Conservation (phyloP, 164 flowering plant species). For the Nymphaea thermarum region DNA sequence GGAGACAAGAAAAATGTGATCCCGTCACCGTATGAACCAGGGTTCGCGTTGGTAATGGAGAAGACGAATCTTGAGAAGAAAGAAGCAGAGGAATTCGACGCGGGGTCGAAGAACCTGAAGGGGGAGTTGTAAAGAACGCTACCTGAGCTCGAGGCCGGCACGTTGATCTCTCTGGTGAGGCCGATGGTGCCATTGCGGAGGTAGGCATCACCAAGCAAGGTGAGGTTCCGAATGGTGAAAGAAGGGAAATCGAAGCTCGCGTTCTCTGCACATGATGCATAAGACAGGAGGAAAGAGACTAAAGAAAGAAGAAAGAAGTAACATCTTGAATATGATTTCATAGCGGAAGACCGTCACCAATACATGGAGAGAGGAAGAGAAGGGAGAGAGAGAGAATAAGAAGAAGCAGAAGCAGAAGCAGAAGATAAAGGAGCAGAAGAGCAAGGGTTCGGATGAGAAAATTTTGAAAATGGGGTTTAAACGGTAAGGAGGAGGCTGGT, state of each 20-base stretch:
- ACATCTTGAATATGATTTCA: too few relatives aligned
- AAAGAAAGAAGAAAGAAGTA: slow-evolving; percentile 1
- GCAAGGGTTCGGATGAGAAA: too few relatives aligned
- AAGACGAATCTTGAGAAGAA: slow-evolving; percentile 68
- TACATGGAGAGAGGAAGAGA: too few relatives aligned
- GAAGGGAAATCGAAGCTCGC: slow-evolving; percentile 37
- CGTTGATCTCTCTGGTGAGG: slow-evolving; percentile 52
- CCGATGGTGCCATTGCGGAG: slow-evolving; percentile 72
- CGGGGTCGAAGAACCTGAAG: slow-evolving; percentile 36
- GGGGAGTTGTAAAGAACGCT: slow-evolving; percentile 50
- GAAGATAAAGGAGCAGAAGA: too few relatives aligned
- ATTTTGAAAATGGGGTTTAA: too few relatives aligned
- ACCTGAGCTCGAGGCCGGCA: slow-evolving; percentile 81
- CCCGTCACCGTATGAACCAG: slow-evolving; percentile 68
- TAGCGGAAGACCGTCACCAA: too few relatives aligned
- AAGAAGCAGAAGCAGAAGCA: too few relatives aligned
- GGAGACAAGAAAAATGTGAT: slow-evolving; percentile 65
- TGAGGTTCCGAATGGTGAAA: slow-evolving; percentile 56
- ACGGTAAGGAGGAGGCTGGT: too few relatives aligned
- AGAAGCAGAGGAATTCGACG: slow-evolving; percentile 53
- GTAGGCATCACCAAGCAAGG: slow-evolving; percentile 82
- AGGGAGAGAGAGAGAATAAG: too few relatives aligned
- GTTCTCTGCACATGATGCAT: slow-evolving; percentile 10
- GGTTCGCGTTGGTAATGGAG: slow-evolving; percentile 39
- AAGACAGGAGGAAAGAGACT: neutral